Base-by-base conservation (phyloP, 1,139 yeast species). In the Taphrina sp. region DNA sequence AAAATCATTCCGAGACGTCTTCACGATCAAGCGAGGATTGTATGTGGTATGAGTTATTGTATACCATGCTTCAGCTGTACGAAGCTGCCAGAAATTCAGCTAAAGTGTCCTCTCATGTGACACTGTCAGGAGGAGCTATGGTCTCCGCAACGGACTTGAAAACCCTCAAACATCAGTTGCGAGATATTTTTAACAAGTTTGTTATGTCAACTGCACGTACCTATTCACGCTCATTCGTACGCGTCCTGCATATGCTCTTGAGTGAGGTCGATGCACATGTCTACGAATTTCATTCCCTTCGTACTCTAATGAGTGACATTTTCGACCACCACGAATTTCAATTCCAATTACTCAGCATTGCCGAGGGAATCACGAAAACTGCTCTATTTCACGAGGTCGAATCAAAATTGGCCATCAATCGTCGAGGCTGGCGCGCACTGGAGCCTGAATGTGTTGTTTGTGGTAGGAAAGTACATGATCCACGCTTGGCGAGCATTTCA, bases 321-420 rank as follows among this genome's bases (percentile, higher is more conserved):
- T 81, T 83, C 60, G 69, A 80, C 4, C 82, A 88, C 0, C 82
- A 82, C 63, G 72, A 80, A 1, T 82, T 81, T 63, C 92, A 85
- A 62, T 75, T 76, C 55, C 79, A 77, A 56, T 76, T 83, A 62
- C 68, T 82, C 26, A 68, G 70, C n/a, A 74, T 82, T 3, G 76
- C 82, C 1, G 72, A 81, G 42, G 69, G 71, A 37, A 71, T 85
- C 61, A 69, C 84, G 38, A 22, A 22, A 12, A 10, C 10, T 5
- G 38, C 29, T 20, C 37, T 43, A 14, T 43, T 23, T 43, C 17
- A 5, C 1, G 20, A 31, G 14, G 38, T 43, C 10, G 38, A 29
- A n/a, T 17, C 20, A 20, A 33, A 28, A n/a, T 20, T 5, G 7
- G 7, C 10, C 8, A 20, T 14, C 20, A 10, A 20, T 20, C 12